These are phyloP conservation scores for Puccinia triticina DNA, from an alignment of 1,284 basidiomycete species.

Conservation along the genomic window DNA sequence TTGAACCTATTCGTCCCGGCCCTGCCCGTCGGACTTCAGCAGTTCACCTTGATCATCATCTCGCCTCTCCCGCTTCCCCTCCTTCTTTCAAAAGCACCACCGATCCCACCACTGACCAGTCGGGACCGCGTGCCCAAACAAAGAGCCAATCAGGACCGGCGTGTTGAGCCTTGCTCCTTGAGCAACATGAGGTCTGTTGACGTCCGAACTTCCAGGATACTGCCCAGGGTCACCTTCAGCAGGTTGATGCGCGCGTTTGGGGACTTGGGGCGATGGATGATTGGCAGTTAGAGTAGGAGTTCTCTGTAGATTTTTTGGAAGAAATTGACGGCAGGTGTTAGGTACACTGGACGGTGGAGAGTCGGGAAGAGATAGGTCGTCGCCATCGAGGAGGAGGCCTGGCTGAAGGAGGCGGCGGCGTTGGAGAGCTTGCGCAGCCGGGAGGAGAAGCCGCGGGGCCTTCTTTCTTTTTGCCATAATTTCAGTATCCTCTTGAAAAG, in stretches of 20 bases:
- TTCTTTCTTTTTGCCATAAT: constrained; percentile 95
- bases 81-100: background rate
- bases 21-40: background rate
- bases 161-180: background rate
- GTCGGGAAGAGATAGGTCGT: background rate
- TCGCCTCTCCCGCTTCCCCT: background rate
- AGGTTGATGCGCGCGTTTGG: background rate
- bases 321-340: background rate
- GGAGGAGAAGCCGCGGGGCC: too few species aligned
- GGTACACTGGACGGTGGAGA: background rate
- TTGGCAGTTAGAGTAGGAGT: background rate
- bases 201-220: background rate
- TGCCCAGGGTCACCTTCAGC: background rate
- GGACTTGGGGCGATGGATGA: background rate
- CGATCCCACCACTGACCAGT: background rate
- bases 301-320: background rate
- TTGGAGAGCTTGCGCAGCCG: too few species aligned
- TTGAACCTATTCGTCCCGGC: constrained; percentile 9
- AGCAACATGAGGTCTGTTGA: background rate
- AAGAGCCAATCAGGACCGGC: background rate
- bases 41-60: constrained; percentile 15
- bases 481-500: constrained; percentile 97
- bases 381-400: background rate
- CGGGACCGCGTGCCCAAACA: background rate
- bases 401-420: too few species aligned